Percentiles rank a stretch among this genome's conserved stretches.
Conservation (phyloP, 164 flowering plant species). For the Houttuynia cordata region DNA sequence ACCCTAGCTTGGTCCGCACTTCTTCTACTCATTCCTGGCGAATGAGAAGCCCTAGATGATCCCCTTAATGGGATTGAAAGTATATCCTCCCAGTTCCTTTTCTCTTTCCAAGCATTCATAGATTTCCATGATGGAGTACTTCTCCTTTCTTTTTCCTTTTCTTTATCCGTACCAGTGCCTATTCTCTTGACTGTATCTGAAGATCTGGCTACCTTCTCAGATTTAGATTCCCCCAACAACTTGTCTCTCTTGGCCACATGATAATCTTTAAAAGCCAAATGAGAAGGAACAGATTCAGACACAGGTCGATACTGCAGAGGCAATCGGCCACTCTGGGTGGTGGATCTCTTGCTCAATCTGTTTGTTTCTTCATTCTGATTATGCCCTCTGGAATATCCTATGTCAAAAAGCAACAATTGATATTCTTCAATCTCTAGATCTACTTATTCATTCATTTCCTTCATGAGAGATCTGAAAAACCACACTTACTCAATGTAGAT, state of each 20-base stretch:
- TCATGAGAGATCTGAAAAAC: not conserved
- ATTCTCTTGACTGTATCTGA: slow-evolving; percentile 32
- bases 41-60: slow-evolving; percentile 68
- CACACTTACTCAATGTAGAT: slow-evolving; percentile 2
- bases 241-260: slow-evolving; percentile 34
- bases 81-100: slow-evolving; percentile 89
- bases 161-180: slow-evolving; percentile 24
- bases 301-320: slow-evolving; percentile 13
- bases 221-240: slow-evolving; percentile 16
- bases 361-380: slow-evolving; percentile 30
- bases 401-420: not conserved
- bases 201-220: slow-evolving; percentile 32
- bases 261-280: slow-evolving; percentile 23
- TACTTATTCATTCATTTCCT: not conserved
- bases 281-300: slow-evolving; percentile 22
- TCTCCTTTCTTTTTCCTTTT: slow-evolving; percentile 66
- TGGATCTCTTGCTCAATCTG: slow-evolving; percentile 22
- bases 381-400: slow-evolving; percentile 21
- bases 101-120: slow-evolving; percentile 95
- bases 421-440: not conserved
- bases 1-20: slow-evolving; percentile 72
- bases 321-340: slow-evolving; percentile 12
- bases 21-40: slow-evolving; percentile 72
- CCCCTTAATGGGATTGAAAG: slow-evolving; percentile 59
- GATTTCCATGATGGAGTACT: slow-evolving; percentile 40